phyloP scores from a whole-genome alignment of 805 yeast species.

The Schwanniomyces occidentalis region DNA sequence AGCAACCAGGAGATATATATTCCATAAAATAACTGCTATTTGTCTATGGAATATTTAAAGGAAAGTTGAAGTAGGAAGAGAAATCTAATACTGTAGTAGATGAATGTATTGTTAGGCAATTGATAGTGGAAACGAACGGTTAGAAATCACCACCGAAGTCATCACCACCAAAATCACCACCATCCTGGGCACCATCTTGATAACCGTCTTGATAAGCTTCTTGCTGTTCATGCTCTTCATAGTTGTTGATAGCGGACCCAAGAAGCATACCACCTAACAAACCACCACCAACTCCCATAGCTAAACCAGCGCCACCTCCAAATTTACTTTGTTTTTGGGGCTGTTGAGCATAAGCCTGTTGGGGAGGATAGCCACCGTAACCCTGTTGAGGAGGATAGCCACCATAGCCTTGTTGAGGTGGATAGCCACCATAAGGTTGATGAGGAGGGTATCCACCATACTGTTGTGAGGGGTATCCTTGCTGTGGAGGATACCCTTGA shows the following conservation, averaged over 20 bases:
- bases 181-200: constrained; percentile 31
- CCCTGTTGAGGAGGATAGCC: constrained; percentile 14
- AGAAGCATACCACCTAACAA: constrained; percentile 60
- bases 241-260: constrained; percentile 36
- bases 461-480: constrained; percentile 33
- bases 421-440: constrained; percentile 28
- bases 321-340: constrained; percentile 29
- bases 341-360: constrained; percentile 12
- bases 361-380: constrained; percentile 12
- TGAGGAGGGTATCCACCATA: constrained; percentile 32
- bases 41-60: too few relatives aligned
- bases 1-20: too few relatives aligned
- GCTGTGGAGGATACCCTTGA: constrained; percentile 23
- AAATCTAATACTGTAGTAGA: too few relatives aligned
- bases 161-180: constrained; percentile 40
- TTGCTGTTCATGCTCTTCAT: constrained; percentile 23
- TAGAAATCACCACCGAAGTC: constrained; percentile 15
- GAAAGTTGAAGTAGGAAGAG: too few relatives aligned
- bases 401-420: constrained; percentile 27
- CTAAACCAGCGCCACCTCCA: constrained; percentile 50
- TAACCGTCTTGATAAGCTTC: constrained; percentile 36
- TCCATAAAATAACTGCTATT: too few relatives aligned
- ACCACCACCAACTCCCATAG: constrained; percentile 52
- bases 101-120: too few relatives aligned
- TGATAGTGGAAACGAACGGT: not conserved